Base-by-base conservation (phyloP, 176 grass and related monocot species). In the Echinochloa phyllopogon region DNA sequence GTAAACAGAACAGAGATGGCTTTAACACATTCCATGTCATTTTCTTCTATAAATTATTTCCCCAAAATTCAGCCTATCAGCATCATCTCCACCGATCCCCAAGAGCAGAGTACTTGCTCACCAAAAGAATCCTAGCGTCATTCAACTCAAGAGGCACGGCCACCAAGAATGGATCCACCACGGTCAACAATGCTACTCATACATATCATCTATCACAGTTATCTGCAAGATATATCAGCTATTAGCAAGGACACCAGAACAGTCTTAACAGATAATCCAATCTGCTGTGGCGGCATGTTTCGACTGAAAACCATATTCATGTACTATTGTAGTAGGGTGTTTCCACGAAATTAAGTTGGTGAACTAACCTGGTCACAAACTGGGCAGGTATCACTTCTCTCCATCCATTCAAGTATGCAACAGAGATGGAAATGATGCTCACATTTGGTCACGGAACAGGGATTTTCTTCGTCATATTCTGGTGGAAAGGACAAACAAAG, bases 321-420 rank as follows among this genome's bases (percentile, higher is more conserved):
- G 6, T 51, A 3, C 40, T 56, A 67, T 38, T 21, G 3, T 50
- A 49, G 58, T 1, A 41, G 25, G 4, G 24, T 8, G 21, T 49
- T 61, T 27, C 13, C 12, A 12, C 43, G 6, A 16, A 72, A 62
- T 64, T 18, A 53, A 52, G 72, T 6, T 64, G 18, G 21, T 49
- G 71, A 18, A 53, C 84, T 64, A 81, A 96, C 94, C 94, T 93
- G 82, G 62, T 91, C 82, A 78, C 91, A 93, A 51, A 97, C 69
- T 27, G 94, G 91, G 59, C 91, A 97, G 6, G 91, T 91, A 21
- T 88, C 87, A 59, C 94, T 91, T 43, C 94, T 72, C 68, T 97
- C 91, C 94, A 97, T 91, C 94, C 94, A 97, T 62, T 93, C 91
- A 39, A 89, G 90, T 51, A 95, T 89, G 80, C 90, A 91, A 70